Evolutionary conservation across 75 land plant species (phyloP).

Genomic region (Gnetum montanum): DNA sequence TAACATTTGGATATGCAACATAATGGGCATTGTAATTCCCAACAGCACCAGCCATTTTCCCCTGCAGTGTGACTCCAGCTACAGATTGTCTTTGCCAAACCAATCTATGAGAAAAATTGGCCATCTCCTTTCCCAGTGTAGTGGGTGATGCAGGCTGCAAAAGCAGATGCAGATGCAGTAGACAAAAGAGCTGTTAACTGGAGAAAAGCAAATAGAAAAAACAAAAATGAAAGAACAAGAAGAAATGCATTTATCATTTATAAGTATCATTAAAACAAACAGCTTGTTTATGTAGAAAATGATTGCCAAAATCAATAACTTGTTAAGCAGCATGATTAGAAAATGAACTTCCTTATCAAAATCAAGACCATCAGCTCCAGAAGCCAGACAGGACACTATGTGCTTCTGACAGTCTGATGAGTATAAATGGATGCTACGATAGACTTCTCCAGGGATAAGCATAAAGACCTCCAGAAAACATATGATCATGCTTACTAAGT

Average conservation of each 20-base stretch:
- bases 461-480: no score
- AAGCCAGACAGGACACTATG: no score
- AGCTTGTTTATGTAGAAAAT: background rate
- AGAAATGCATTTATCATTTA: no score
- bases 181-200: background rate
- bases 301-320: background rate
- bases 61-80: conserved; percentile 39
- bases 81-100: conserved; percentile 35
- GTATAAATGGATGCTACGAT: no score
- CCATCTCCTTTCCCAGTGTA: conserved; percentile 95
- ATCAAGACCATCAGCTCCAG: no score
- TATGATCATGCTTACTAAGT: no score
- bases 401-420: no score
- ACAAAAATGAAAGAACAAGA: no score
- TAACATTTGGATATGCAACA: conserved; percentile 72
- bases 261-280: background rate
- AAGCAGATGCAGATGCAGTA: background rate
- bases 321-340: no score
- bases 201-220: background rate
- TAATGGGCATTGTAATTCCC: conserved; percentile 96
- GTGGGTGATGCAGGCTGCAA: conserved; percentile 93
- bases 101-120: conserved; percentile 68
- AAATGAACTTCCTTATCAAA: no score
- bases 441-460: no score
- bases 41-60: conserved; percentile 98